Base-by-base conservation (phyloP, 179 eudicot genomes). In the Heliamphora pulchella region DNA sequence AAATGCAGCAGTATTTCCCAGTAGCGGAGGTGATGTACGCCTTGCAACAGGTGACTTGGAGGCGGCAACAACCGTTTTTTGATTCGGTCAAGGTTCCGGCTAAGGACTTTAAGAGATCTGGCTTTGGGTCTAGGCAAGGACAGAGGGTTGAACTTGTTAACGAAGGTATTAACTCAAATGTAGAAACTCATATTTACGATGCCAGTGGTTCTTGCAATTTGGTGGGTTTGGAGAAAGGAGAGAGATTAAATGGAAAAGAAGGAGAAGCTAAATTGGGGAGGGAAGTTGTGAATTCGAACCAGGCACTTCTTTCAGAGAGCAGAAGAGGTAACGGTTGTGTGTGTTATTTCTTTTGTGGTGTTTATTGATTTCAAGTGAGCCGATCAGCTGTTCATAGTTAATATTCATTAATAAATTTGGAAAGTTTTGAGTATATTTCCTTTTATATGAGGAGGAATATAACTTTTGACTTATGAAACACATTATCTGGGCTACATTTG, bases 1-100 rank as follows among this genome's bases (percentile, higher is more conserved):
- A 89, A 84, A 89, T 90, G 93, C 93, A 90, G 82, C 91, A 86
- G 58, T 90, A 86, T 79, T 87, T 82, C 78, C 74, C 91, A 6
- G 85, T 90, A 43, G 80, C 84, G 5, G 93, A 90, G 72, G 88
- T 90, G 10, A 46, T 78, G 5, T 70, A 78, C 55, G 84, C 91
- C 5, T 72, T 90, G 82, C 92, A 90, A 63, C 90, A 90, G 81
- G 91, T 83, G 73, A 75, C 82, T 3, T 86, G 83, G 90, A 87
- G 81, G 89, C 79, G 83, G 80, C 86, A 83, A 59, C 78, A 75
- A 74, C 79, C 78, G 69, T 15, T 48, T 78, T 75, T 5, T 0
- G 85, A 84, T 39, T 82, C 66, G 41, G 80, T 59, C n/a, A 86
- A 63, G 83, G 71, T 31, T 47, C 65, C 67, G 0, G 77, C 61